phyloP scores from a whole-genome alignment of 148 eudicot species.

The Fagopyrum esculentum region DNA sequence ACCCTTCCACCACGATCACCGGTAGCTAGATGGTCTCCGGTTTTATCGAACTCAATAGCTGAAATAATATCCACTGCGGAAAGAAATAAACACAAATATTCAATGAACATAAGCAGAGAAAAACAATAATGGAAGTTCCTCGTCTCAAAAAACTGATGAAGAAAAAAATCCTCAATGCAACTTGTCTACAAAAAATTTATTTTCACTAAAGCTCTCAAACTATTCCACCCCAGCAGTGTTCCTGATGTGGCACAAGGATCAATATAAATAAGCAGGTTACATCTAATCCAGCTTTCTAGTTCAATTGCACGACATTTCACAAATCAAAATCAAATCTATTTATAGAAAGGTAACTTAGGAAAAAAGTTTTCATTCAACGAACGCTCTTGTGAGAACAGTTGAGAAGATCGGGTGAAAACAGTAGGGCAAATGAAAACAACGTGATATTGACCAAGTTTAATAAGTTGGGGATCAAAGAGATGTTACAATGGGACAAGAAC shows the following conservation, averaged over 20 bases:
- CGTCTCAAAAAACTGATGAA: slow-evolving; percentile 11
- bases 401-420: background rate
- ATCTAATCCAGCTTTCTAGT: background rate
- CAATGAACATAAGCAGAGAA: background rate
- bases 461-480: background rate
- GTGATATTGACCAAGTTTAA: background rate
- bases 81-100: slow-evolving; percentile 10
- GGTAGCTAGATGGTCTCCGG: slow-evolving; percentile 73
- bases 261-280: background rate
- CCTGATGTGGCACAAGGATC: background rate
- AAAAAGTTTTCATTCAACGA: background rate
- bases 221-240: background rate
- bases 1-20: slow-evolving; percentile 85
- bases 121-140: background rate
- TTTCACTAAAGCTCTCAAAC: background rate
- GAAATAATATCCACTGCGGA: slow-evolving; percentile 62
- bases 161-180: background rate
- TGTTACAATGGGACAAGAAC: background rate
- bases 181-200: background rate
- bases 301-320: background rate
- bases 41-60: slow-evolving; percentile 71
- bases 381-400: background rate
- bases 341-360: background rate
- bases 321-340: slow-evolving; percentile 12
- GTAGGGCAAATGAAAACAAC: background rate